Conservation (phyloP, 2,329 filamentous ascomycete genomes). For the Venturiaceae sp. region DNA sequence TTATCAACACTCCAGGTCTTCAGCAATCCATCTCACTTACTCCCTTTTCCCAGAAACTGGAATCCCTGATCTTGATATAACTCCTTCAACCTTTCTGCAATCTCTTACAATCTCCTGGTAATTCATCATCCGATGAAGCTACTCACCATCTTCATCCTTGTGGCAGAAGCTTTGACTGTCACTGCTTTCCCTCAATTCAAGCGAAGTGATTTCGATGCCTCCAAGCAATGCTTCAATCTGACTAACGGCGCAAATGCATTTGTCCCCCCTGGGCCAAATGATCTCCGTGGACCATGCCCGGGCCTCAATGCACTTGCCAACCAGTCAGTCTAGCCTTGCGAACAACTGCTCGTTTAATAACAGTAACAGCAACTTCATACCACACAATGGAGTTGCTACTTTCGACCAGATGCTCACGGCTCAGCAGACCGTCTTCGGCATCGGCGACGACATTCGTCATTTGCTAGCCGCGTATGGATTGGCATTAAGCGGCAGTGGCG, state of each 20-base stretch:
- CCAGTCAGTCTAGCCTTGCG: not conserved
- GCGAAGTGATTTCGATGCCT: not conserved
- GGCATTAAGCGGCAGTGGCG: not conserved
- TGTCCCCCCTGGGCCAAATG: not conserved
- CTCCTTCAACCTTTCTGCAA: not conserved
- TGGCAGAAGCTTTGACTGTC: not conserved
- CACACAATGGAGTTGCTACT: not conserved
- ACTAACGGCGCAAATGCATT: not conserved
- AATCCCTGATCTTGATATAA: not conserved
- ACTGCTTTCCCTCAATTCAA: not conserved
- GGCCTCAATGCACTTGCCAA: conserved; percentile 4
- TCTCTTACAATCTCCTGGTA: too few species aligned
- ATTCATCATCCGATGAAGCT: not conserved
- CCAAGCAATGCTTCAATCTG: not conserved
- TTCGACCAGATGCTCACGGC: not conserved
- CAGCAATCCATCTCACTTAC: too few species aligned
- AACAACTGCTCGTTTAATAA: not conserved
- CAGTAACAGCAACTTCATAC: not conserved
- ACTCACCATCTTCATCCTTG: not conserved
- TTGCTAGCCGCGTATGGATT: not conserved
- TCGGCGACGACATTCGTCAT: not conserved
- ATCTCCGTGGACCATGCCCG: not conserved
- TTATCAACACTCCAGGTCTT: too few species aligned
- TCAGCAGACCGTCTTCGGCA: not conserved
- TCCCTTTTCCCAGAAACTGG: too few species aligned